These are phyloP conservation scores for Beauveria scarabaeidicola DNA, from an alignment of 2,329 filamentous ascomycete genomes.

Conservation along the genomic window DNA sequence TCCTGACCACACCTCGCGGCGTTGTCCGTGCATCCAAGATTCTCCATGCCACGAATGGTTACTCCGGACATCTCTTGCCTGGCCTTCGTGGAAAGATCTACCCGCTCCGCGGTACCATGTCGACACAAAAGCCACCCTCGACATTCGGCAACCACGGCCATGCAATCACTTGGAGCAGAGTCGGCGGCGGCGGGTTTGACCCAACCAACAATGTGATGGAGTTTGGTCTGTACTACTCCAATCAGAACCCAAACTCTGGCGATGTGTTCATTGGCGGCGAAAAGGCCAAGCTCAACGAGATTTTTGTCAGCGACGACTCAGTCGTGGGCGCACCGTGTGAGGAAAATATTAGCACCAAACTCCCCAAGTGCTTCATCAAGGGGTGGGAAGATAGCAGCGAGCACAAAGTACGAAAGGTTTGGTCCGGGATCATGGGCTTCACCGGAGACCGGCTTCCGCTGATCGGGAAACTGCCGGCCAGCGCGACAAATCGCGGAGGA, in stretches of 20 bases:
- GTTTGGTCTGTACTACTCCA: slow-evolving; percentile 17
- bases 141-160: slow-evolving; percentile 19
- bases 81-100: slow-evolving; percentile 34
- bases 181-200: slow-evolving; percentile 34
- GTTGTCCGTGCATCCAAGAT: slow-evolving; percentile 36
- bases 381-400: slow-evolving; percentile 18
- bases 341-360: slow-evolving; percentile 25
- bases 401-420: slow-evolving; percentile 27
- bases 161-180: slow-evolving; percentile 37
- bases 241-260: slow-evolving; percentile 21
- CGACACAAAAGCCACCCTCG: slow-evolving; percentile 31
- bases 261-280: slow-evolving; percentile 46
- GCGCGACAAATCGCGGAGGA: slow-evolving; percentile 12
- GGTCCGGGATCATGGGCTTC: slow-evolving; percentile 38
- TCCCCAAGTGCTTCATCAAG: slow-evolving; percentile 27
- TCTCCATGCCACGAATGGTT: slow-evolving; percentile 49
- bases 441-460: slow-evolving; percentile 38
- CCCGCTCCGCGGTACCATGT: slow-evolving; percentile 38
- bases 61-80: slow-evolving; percentile 41
- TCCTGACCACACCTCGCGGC: slow-evolving; percentile 37
- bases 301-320: slow-evolving; percentile 37
- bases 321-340: slow-evolving; percentile 25
- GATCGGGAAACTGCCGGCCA: slow-evolving; percentile 33
- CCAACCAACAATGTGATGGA: slow-evolving; percentile 34
- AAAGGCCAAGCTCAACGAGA: slow-evolving; percentile 25